phyloP scores from a whole-genome alignment of 495 filamentous ascomycete species.

The Penicillium daleae region DNA sequence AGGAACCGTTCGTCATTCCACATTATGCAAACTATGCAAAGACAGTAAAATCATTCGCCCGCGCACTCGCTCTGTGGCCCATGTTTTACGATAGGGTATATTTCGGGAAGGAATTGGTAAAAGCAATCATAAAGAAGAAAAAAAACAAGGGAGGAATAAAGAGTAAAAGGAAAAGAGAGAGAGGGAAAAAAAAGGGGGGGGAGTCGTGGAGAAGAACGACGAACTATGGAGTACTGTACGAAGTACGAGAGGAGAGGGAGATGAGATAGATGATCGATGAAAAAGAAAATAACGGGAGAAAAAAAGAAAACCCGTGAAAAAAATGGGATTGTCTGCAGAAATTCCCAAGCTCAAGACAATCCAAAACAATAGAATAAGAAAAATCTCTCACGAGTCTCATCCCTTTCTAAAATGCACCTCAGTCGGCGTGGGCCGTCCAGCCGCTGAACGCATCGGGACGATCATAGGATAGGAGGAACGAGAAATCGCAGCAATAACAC shows the following conservation, averaged over 20 bases:
- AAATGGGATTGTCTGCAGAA: slow-evolving; percentile 3
- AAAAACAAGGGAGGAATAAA: neutral
- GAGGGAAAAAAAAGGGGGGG: slow-evolving; percentile 7
- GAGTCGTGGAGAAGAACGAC: neutral
- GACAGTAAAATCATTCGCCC: neutral
- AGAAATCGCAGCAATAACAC: no score
- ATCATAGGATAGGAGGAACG: no score
- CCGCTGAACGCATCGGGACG: slow-evolving; percentile 14
- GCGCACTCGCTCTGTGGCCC: neutral
- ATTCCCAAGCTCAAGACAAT: neutral
- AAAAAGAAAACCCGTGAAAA: no score
- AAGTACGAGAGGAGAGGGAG: neutral
- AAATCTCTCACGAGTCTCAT: no score
- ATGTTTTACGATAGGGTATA: neutral
- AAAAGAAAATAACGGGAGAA: neutral
- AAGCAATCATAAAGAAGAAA: neutral
- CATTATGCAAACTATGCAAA: slow-evolving; percentile 2
- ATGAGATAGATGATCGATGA: slow-evolving; percentile 1
- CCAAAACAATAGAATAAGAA: slow-evolving; percentile 18
- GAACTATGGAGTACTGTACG: neutral
- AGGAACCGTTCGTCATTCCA: slow-evolving; percentile 21
- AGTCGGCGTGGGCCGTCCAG: slow-evolving; percentile 19
- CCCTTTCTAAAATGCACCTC: slow-evolving; percentile 23
- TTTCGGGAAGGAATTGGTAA: neutral
- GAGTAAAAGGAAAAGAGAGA: slow-evolving; percentile 1